Evolutionary conservation across 305 asterid genomes (phyloP).

Genomic region (Solanum hybrid): DNA sequence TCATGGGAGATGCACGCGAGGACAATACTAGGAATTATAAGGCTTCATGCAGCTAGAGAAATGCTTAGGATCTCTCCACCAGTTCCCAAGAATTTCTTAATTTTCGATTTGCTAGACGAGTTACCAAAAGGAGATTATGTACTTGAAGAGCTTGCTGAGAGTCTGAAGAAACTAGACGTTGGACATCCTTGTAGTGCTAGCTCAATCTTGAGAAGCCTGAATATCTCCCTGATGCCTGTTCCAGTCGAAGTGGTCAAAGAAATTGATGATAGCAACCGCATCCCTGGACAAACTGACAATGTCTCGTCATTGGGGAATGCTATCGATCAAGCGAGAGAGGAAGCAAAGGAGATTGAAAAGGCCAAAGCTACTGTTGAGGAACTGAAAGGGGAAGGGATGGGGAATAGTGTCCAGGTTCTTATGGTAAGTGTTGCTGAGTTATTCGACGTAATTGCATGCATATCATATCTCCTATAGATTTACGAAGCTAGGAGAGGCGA

Average conservation of each 20-base stretch:
- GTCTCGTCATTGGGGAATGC: constrained; percentile 50
- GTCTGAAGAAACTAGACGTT: constrained; percentile 29
- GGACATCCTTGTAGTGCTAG: constrained; percentile 77
- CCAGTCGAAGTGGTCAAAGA: constrained; percentile 18
- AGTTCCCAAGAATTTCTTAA: constrained; percentile 50
- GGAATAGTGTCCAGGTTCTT: constrained; percentile 67
- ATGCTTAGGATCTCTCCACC: constrained; percentile 92
- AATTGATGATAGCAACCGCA: not conserved
- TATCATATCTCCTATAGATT: not conserved
- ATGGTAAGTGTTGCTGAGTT: constrained; percentile 30
- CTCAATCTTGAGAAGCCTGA: constrained; percentile 66
- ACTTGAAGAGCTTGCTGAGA: constrained; percentile 53
- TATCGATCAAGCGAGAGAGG: constrained; percentile 57
- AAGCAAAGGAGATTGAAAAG: constrained; percentile 45
- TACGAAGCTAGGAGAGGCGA: not conserved
- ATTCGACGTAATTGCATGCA: not conserved
- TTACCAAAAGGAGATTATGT: constrained; percentile 83
- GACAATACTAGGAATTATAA: constrained; percentile 60
- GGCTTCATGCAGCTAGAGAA: constrained; percentile 92
- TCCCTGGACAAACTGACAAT: constrained; percentile 23
- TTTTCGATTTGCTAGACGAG: constrained; percentile 64
- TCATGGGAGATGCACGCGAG: constrained; percentile 83
- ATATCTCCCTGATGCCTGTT: constrained; percentile 26
- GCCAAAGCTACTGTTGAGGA: constrained; percentile 66
- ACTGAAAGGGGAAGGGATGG: constrained; percentile 70